These are phyloP conservation scores for Narthecium ossifragum DNA, from an alignment of 106 monocot genomes.

Conservation along the genomic window DNA sequence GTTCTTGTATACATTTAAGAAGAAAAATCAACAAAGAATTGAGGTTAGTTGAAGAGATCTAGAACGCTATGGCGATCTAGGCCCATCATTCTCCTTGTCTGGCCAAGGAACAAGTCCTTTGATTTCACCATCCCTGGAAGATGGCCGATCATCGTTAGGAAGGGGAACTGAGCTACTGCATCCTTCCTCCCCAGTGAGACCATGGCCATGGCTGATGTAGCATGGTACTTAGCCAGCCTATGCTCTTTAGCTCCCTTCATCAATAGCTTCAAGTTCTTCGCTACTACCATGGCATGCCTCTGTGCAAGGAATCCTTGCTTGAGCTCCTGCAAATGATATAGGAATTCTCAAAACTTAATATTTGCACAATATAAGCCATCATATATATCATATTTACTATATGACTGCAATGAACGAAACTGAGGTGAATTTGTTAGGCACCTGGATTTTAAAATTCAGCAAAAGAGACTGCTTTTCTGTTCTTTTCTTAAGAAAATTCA, in stretches of 20 bases:
- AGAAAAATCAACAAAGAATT: too few species aligned
- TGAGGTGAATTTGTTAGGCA: too few species aligned
- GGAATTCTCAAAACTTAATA: too few species aligned
- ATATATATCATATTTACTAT: too few species aligned
- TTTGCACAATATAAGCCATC: too few species aligned
- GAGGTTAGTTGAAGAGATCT: too few species aligned
- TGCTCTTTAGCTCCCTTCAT: conserved; percentile 31
- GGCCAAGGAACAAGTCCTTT: conserved; percentile 37
- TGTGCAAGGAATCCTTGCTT: conserved; percentile 58
- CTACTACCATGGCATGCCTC: conserved; percentile 41
- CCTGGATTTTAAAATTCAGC: too few species aligned
- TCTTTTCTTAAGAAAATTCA: too few species aligned
- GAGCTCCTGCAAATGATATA: conserved; percentile 32
- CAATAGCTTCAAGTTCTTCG: conserved; percentile 39
- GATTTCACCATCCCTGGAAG: conserved; percentile 49
- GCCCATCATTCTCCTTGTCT: conserved; percentile 40
- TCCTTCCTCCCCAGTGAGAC: conserved; percentile 45
- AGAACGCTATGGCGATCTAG: too few species aligned
- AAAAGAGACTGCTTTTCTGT: too few species aligned
- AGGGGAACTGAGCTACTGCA: conserved; percentile 43
- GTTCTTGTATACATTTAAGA: background rate
- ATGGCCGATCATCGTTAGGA: conserved; percentile 25
- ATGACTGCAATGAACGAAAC: background rate
- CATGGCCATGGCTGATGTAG: conserved; percentile 15
- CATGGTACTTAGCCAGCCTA: conserved; percentile 25